Base-by-base conservation (phyloP, 225 moss, liverwort and hornwort species). In the Sphagnum tenellum region DNA sequence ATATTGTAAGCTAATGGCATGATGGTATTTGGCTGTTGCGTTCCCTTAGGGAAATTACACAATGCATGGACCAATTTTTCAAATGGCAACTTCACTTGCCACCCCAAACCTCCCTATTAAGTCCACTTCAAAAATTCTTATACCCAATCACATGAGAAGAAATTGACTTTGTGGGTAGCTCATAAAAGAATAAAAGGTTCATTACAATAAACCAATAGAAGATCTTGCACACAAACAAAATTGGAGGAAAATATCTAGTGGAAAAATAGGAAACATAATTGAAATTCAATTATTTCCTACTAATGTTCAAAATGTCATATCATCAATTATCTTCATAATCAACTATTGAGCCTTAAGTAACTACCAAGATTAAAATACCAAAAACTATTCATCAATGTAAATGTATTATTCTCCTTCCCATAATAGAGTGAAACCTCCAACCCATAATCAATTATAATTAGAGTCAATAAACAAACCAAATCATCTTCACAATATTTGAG, bases 401-500 rank as follows among this genome's bases (percentile, higher is more conserved):
- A 29, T 29, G 1, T 29, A 29, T 29, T 1, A 29, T 29, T 29
- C 29, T 29, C 29, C 29, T 29, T 29, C 29, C 29, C 29, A 29
- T 29, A 0, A 29, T 29, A 29, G 29, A 29, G 29, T 29, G 29
- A 29, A 29, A 1, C 29, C 1, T 29, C 29, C 29, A 29, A 29
- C 29, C 29, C 29, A 29, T 29, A 29, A 29, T 29, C 29, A 29
- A 29, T 29, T 0, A 29, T n/a, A 29, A 29, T 46, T 45, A 61
- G 10, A 48, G 4, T 8, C 3, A 45, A 61, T 2, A 4, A 61
- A 73, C 94, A 53, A 76, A 96, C 93, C 74, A 98, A 77, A 72
- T 93, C 96, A 66, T 98, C 96, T 55, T 98, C 90, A 80, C 96
- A 98, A 72, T 82, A 93, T 75, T 90, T 90, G 50, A 98, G 92